Evolutionary conservation across 352 stramenopile species (phyloP), one percentile per base, ranked within the genome.

Genomic region (Blastocystis sp.): DNA sequence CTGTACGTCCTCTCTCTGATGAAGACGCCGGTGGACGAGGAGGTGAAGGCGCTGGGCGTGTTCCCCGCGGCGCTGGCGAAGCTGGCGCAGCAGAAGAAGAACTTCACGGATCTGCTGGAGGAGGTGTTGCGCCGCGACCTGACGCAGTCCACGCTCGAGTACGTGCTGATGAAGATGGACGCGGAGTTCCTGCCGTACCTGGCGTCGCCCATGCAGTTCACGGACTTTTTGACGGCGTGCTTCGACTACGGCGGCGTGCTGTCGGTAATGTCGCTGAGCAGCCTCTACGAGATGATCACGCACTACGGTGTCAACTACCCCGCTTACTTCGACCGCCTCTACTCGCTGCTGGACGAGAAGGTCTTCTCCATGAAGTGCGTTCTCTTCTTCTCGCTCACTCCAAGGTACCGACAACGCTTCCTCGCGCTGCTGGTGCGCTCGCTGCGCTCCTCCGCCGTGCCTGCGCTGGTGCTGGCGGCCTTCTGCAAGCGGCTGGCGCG

Each of bases 261-360:
- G 62, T 95, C 93, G 89, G 82, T 96, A 43, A 88, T 96, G 41
- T 91, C 93, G 23, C 90, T 96, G 62, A 94, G 95, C 89, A 93
- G 92, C 88, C 89, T 96, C 40, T 96, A 95, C 81, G 91, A 95
- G 67, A 91, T 96, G 61, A 96, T 96, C 82, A 92, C 93, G 48
- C 91, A 95, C 88, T 94, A 94, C 91, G 95, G 95, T 89, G 94
- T 96, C 71, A 93, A 96, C 90, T 96, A 93, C 78, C 93, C 93
- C 7, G 92, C 94, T 69, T 96, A 95, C 59, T 96, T 94, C 91
- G 93, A 92, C 90, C 95, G 95, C 89, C 91, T 96, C 61, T 95
- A 95, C 82, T 84, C 88, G 43, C 89, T 96, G 40, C 90, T 95
- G 9, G 78, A 48, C 0, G 40, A 28, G 2, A 34, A 88, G 10